Conservation (phyloP, 345 rosid species). For the Turritis glabra region DNA sequence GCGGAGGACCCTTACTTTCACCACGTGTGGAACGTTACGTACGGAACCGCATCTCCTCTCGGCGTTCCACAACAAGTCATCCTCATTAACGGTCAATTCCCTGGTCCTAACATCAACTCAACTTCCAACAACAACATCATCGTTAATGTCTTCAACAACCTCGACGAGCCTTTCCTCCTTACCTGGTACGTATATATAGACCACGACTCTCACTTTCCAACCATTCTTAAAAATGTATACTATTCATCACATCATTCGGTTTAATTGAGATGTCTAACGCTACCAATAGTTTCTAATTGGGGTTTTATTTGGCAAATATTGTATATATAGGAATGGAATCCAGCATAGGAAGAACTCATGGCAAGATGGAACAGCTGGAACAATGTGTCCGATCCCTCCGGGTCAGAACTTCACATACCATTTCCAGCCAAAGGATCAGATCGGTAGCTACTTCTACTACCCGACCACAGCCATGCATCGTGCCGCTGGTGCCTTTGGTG, state of each 20-base stretch:
- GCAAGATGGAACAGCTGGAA: constrained; percentile 69
- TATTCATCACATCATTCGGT: no score
- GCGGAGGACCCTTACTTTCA: constrained; percentile 66
- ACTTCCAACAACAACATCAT: constrained; percentile 71
- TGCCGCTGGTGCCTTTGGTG: constrained; percentile 70
- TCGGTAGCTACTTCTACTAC: constrained; percentile 67
- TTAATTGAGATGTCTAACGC: no score
- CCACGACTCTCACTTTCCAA: no score
- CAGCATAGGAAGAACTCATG: constrained; percentile 84
- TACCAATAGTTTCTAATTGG: no score
- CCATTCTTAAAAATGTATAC: no score
- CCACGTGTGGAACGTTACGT: constrained; percentile 62
- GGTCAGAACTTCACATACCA: constrained; percentile 72
- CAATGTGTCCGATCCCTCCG: constrained; percentile 65
- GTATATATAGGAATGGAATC: constrained; percentile 30
- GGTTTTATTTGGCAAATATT: no score
- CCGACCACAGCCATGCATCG: constrained; percentile 59
- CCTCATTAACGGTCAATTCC: constrained; percentile 73
- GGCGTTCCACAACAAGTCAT: constrained; percentile 70
- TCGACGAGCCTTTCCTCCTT: constrained; percentile 63
- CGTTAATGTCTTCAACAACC: constrained; percentile 70
- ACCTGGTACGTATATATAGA: constrained; percentile 20
- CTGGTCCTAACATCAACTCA: constrained; percentile 77
- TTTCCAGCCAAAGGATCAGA: constrained; percentile 88
- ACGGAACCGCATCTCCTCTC: constrained; percentile 43